These are phyloP conservation scores for Scutellaria baicalensis DNA, from an alignment of 257 asterid genomes.

Conservation along the genomic window DNA sequence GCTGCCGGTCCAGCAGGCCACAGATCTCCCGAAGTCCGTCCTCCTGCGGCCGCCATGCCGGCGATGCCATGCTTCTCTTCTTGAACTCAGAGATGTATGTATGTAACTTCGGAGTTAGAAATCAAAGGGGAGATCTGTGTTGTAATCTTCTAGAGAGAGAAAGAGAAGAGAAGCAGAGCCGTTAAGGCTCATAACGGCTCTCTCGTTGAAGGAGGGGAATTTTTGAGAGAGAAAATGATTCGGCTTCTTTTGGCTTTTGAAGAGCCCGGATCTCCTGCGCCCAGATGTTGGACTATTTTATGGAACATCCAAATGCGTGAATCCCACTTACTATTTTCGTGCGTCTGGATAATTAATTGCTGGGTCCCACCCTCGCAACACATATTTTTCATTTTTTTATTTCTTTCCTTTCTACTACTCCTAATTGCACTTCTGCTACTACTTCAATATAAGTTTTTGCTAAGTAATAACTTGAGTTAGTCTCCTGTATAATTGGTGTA, in stretches of 20 bases:
- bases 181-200: slow-evolving; percentile 18
- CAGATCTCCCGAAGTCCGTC: slow-evolving; percentile 94
- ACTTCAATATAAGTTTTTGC: too few relatives aligned
- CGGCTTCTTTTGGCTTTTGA: slow-evolving; percentile 3
- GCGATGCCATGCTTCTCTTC: slow-evolving; percentile 40
- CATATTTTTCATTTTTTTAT: too few relatives aligned
- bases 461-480: too few relatives aligned
- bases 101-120: background rate
- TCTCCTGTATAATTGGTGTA: too few relatives aligned
- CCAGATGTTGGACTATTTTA: background rate
- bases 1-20: slow-evolving; percentile 83
- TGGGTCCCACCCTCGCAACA: too few relatives aligned
- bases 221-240: too few relatives aligned
- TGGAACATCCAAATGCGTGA: too few relatives aligned
- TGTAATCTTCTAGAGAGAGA: background rate
- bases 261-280: slow-evolving; percentile 8
- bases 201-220: slow-evolving; percentile 4
- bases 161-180: slow-evolving; percentile 26
- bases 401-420: too few relatives aligned
- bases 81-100: background rate
- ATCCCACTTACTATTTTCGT: too few relatives aligned
- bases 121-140: background rate
- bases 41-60: slow-evolving; percentile 78
- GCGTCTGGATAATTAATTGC: too few relatives aligned
- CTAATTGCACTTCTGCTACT: too few relatives aligned